These are phyloP conservation scores for Neonothopanus nambi DNA, from an alignment of 1,284 basidiomycete species.

Conservation along the genomic window DNA sequence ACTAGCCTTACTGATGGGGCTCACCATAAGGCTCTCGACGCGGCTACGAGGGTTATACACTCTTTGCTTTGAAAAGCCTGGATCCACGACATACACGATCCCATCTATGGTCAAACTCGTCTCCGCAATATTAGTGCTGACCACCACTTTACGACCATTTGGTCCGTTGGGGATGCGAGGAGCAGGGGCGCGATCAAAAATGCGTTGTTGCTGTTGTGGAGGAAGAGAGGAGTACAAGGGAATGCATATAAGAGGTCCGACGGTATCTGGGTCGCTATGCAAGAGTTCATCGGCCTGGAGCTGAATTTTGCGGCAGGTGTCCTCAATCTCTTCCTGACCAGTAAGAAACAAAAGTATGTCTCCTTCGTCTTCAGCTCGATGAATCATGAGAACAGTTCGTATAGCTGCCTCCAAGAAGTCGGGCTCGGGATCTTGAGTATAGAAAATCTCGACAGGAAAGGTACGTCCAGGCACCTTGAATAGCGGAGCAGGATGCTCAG, in stretches of 20 bases:
- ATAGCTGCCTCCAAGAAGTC: constrained; percentile 98
- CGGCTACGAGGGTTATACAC: constrained; percentile 96
- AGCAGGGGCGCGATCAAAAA: constrained; percentile 98
- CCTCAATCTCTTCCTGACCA: too few relatives aligned
- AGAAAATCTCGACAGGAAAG: constrained; percentile 95
- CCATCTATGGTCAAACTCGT: constrained; percentile 98
- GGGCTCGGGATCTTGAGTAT: constrained; percentile 98
- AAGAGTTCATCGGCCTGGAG: constrained; percentile 96
- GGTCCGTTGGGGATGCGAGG: constrained; percentile 97
- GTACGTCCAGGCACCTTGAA: too few relatives aligned
- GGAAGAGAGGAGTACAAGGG: constrained; percentile 98
- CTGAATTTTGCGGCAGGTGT: constrained; percentile 96
- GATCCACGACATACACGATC: constrained; percentile 98
- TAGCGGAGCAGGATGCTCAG: constrained; percentile 98
- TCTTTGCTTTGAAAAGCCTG: constrained; percentile 98
- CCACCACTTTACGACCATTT: constrained; percentile 96
- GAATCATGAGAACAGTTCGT: constrained; percentile 99
- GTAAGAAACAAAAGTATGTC: constrained; percentile 97
- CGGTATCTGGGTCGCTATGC: constrained; percentile 93
- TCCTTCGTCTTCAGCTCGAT: constrained; percentile 95
- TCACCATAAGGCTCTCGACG: constrained; percentile 98
- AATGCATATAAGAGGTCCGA: constrained; percentile 89
- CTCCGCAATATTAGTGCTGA: constrained; percentile 99
- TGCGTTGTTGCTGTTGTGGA: constrained; percentile 95
- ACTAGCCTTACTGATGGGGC: constrained; percentile 99